Evolutionary conservation across 2,329 filamentous ascomycete genomes (phyloP), one percentile per base, ranked within the genome.

Genomic region (Neofusicoccum laricinum): DNA sequence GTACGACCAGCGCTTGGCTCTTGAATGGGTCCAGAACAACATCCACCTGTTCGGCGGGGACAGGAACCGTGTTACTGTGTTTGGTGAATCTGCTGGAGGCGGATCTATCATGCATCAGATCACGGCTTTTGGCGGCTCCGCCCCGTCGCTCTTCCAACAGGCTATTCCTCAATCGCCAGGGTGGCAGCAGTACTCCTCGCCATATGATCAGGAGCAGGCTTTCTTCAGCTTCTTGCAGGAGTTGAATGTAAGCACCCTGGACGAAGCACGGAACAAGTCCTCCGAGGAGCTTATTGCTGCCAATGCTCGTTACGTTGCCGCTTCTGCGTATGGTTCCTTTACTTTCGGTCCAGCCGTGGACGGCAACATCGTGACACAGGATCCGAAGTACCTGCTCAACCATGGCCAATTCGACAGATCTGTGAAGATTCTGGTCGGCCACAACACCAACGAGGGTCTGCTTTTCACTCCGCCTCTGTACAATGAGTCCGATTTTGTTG

Each of bases 381-480:
- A 72, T 34, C 73, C 74, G 4, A 72, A 70, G 7, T 49, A 49
- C 21, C 72, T 78, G 25, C 72, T 78, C 21, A 71, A 72, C 7
- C 71, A 75, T 62, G 75, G 76, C 14, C 70, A 72, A 21, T 79
- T 77, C 65, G 71, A 77, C 65, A 73, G 76, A 46, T 63, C 69
- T 10, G 67, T 79, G 7, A 67, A 68, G 1, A 67, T 78, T 12
- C 74, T 79, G 71, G 72, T 73, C 10, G 75, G 75, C 19, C 79
- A 82, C 69, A 82, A 82, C 59, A 69, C 76, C 2, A 68, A 80
- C 55, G 81, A 83, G 70, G 81, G 80, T 41, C 67, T 78, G 0
- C 70, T 78, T 2, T 64, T 51, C 63, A 80, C 80, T 1, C 53
- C 63, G 46, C 46, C 46, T 3, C 45, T 64, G n/a, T 32, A 21